Base-by-base conservation (phyloP, 2,329 filamentous ascomycete genomes). In the Trichoderma oligosporum region DNA sequence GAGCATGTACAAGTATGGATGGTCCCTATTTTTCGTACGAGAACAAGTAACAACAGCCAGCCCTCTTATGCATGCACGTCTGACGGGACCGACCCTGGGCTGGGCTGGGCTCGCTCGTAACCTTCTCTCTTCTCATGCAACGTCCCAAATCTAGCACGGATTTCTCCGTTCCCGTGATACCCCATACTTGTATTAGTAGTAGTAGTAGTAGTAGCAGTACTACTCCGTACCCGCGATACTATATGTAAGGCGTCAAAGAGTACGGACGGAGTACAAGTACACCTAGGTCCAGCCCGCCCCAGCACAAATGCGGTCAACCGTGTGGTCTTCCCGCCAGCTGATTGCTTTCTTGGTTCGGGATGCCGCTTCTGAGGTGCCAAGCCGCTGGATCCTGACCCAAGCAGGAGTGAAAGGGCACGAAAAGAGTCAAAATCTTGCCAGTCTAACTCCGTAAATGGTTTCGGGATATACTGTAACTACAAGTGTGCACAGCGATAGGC, bases 101-200 rank as follows among this genome's bases (percentile, higher is more conserved):
- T n/a, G n/a, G n/a, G n/a, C n/a, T n/a, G n/a, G n/a, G n/a, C n/a
- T n/a, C n/a, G n/a, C n/a, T 55, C 52, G 52, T 29, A 55, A 38
- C 52, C 51, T 55, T 45, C 36, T 51, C 22, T 51, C n/a, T 36
- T 24, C 33, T 41, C 52, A 55, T 55, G 52, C 52, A 55, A 55
- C 52, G 41, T 55, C 52, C 33, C 52, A 45, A 36, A 35, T 24
- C 51, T 29, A 46, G 31, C 41, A 9, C 41, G 11, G 11, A 31
- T 44, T 27, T 41, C 36, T 31, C n/a, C 36, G 33, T 42, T n/a
- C n/a, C n/a, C n/a, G n/a, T 36, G 18, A 44, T 33, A 25, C 38
- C 49, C 11, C 48, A 31, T 54, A 35, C 18, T 42, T 25, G 49
- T 35, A 22, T 36, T 31, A 16, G 38, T 42, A 42, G 27, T 22